Conservation (phyloP, 2,329 filamentous ascomycete genomes). For the Reticulascus tulasneorum region DNA sequence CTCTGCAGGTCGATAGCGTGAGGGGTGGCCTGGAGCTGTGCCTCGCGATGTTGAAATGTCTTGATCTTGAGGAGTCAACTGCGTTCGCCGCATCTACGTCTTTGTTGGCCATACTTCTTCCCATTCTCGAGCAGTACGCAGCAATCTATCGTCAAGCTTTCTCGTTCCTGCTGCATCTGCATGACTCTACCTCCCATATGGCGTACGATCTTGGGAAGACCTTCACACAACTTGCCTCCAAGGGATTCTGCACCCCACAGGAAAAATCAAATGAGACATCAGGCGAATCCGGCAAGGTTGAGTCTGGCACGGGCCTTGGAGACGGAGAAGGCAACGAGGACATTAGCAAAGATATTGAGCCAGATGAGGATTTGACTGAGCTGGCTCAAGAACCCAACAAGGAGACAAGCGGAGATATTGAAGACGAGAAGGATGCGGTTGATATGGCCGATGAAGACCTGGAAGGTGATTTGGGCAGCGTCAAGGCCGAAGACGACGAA, state of each 20-base stretch:
- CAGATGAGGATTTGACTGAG: slow-evolving; percentile 90
- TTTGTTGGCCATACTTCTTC: slow-evolving; percentile 58
- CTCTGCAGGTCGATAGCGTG: slow-evolving; percentile 9
- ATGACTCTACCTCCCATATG: slow-evolving; percentile 69
- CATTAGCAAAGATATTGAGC: slow-evolving; percentile 93
- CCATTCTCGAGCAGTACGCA: slow-evolving; percentile 72
- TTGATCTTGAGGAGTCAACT: slow-evolving; percentile 37
- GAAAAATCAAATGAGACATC: slow-evolving; percentile 72
- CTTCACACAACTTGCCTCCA: slow-evolving; percentile 73
- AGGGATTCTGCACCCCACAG: slow-evolving; percentile 88
- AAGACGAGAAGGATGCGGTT: slow-evolving; percentile 80
- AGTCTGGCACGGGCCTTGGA: slow-evolving; percentile 88
- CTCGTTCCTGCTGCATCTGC: slow-evolving; percentile 56
- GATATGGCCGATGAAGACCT: slow-evolving; percentile 91
- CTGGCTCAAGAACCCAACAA: slow-evolving; percentile 80
- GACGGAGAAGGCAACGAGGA: slow-evolving; percentile 95
- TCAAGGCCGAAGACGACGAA: slow-evolving; percentile 59
- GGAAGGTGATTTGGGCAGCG: slow-evolving; percentile 73
- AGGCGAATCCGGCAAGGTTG: slow-evolving; percentile 72
- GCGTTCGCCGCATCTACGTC: slow-evolving; percentile 46
- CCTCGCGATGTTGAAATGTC: slow-evolving; percentile 17
- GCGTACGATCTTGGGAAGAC: slow-evolving; percentile 71
- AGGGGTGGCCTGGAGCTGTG: slow-evolving; percentile 8
- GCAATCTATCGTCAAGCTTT: slow-evolving; percentile 57
- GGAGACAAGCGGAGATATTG: slow-evolving; percentile 61